Evolutionary conservation across 202 grass and related monocot genomes (phyloP), one percentile per base, ranked within the genome.

Genomic region (Bolboschoenoplectus hybrid): DNA sequence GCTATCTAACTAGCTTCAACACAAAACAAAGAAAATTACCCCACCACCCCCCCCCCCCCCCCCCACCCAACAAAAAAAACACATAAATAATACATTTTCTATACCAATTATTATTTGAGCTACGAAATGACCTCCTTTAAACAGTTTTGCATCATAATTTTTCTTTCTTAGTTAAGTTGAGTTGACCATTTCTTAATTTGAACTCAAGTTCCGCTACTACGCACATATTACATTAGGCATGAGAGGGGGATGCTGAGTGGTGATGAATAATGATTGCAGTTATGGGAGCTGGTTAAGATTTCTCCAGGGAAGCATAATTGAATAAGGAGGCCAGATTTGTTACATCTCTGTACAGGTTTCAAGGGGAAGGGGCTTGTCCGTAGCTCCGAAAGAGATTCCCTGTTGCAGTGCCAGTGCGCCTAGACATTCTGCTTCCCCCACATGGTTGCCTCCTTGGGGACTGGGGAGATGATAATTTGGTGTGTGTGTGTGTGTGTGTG

Each of bases 301-400:
- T 78, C 35, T 19, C 36, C 75, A 10, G 75, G 6, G 75, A 41
- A 8, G 52, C 36, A 3, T 35, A 79, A 41, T 58, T 57, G 51
- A 58, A 78, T 41, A 40, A 41, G 74, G 13, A 77, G 34, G 50
- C 12, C 14, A 40, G 63, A 69, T 52, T 39, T 51, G 81, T 57
- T 9, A 14, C 10, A 17, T 3, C 16, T 61, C 16, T 61, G 17
- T 52, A 69, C 13, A 70, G 63, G 17, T 67, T 51, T 46, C 47
- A 14, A 67, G 9, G 8, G 60, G 61, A 47, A 39, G 60, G 60
- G 80, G 80, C 44, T 82, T 82, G 63, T 82, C 57, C 63, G 80
- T 82, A 34, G 63, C 80, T 19, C 44, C 44, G 47, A 84, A 13
- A 66, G 32, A 84, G 79, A 87, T 87, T 87, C 79, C 67, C 79